Evolutionary conservation across 768 basidiomycete genomes (phyloP).

Genomic region (Pholiota microspora): DNA sequence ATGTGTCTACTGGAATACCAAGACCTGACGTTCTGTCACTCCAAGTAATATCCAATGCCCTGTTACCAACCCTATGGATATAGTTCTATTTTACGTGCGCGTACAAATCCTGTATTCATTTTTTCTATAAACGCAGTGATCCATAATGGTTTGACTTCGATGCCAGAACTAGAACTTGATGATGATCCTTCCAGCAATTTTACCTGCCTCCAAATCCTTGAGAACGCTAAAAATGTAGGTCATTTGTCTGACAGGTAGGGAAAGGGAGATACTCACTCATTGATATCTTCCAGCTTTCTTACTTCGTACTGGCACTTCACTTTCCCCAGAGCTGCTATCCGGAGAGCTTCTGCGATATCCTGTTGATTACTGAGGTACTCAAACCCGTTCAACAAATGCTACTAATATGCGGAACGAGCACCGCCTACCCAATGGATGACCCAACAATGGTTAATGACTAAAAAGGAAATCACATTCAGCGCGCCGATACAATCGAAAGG

Average conservation of each 20-base stretch:
- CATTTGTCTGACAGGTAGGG: neutral
- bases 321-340: slow-evolving; percentile 66
- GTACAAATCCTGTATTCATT: too few relatives aligned
- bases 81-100: too few relatives aligned
- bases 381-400: neutral
- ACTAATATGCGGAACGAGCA: neutral
- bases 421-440: slow-evolving; percentile 32
- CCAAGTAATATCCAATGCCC: too few relatives aligned
- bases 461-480: neutral
- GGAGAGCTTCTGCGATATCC: slow-evolving; percentile 76
- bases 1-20: too few relatives aligned
- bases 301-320: slow-evolving; percentile 56
- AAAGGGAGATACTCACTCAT: slow-evolving; percentile 35
- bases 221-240: slow-evolving; percentile 20
- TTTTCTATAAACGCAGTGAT: too few relatives aligned
- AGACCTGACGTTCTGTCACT: neutral
- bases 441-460: slow-evolving; percentile 37
- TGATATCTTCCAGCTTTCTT: slow-evolving; percentile 47
- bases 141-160: too few relatives aligned
- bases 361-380: slow-evolving; percentile 56
- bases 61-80: too few relatives aligned
- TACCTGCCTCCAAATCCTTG: slow-evolving; percentile 27
- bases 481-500: neutral
- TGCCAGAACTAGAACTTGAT: slow-evolving; percentile 21
- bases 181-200: slow-evolving; percentile 31